These are phyloP conservation scores for Scalesia atractyloides DNA, from an alignment of 129 eudicot species.

Conservation along the genomic window DNA sequence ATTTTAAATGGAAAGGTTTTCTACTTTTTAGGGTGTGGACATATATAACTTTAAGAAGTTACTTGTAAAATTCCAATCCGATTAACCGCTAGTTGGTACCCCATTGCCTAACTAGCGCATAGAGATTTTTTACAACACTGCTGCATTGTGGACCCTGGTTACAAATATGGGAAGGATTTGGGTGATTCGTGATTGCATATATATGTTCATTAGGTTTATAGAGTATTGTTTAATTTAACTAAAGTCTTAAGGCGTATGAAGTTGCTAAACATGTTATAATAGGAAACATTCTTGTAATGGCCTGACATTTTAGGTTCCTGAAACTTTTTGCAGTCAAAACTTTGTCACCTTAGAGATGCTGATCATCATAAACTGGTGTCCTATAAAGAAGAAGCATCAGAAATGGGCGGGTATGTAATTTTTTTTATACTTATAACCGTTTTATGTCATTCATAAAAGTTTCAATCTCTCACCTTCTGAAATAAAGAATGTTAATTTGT, in stretches of 20 bases:
- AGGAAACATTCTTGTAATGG: background rate
- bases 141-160: too few relatives aligned
- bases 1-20: too few relatives aligned
- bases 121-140: too few relatives aligned
- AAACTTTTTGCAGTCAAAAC: conserved; percentile 67
- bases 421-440: background rate
- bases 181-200: background rate
- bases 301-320: conserved; percentile 2
- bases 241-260: background rate
- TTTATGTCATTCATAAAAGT: background rate
- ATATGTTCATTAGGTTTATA: background rate
- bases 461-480: background rate
- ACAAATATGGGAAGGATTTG: background rate
- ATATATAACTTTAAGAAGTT: too few relatives aligned
- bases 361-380: conserved; percentile 50
- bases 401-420: conserved; percentile 92
- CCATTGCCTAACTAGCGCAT: too few relatives aligned
- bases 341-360: conserved; percentile 62
- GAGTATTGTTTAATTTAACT: background rate
- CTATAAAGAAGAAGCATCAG: conserved; percentile 75
- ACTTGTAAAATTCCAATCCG: too few relatives aligned
- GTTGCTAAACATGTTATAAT: background rate
- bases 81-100: too few relatives aligned
- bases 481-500: background rate
- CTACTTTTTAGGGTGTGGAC: too few relatives aligned